These are phyloP conservation scores for Capsicum chinense DNA, from an alignment of 257 asterid genomes.

Conservation along the genomic window DNA sequence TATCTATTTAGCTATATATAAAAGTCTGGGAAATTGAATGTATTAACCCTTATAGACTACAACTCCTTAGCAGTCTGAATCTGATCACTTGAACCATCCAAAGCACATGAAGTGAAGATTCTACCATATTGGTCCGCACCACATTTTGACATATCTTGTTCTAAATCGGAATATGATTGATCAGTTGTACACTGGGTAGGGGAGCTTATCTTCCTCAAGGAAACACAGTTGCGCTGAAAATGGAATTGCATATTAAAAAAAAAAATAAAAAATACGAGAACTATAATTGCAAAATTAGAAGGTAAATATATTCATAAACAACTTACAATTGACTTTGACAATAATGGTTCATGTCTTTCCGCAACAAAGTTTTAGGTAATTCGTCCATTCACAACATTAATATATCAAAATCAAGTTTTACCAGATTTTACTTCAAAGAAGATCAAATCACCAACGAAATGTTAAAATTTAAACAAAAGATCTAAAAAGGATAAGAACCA, in stretches of 20 bases:
- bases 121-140: slow-evolving; percentile 36
- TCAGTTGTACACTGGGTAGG: slow-evolving; percentile 37
- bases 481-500: too few relatives aligned
- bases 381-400: too few relatives aligned
- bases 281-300: neutral
- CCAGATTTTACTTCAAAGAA: too few relatives aligned
- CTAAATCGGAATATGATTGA: slow-evolving; percentile 36
- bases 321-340: too few relatives aligned
- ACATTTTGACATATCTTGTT: slow-evolving; percentile 33
- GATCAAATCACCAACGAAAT: too few relatives aligned
- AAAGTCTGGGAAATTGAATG: slow-evolving; percentile 27
- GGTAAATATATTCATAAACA: too few relatives aligned
- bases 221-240: slow-evolving; percentile 14
- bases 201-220: slow-evolving; percentile 37
- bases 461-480: too few relatives aligned
- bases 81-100: slow-evolving; percentile 48
- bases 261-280: neutral
- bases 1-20: neutral
- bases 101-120: slow-evolving; percentile 50
- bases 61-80: slow-evolving; percentile 47
- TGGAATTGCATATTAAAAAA: neutral
- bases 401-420: too few relatives aligned
- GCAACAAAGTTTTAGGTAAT: too few relatives aligned
- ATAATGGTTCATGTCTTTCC: too few relatives aligned
- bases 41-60: slow-evolving; percentile 56